Conservation (phyloP, 2,329 filamentous ascomycete genomes). For the Trichoderma sp. region DNA sequence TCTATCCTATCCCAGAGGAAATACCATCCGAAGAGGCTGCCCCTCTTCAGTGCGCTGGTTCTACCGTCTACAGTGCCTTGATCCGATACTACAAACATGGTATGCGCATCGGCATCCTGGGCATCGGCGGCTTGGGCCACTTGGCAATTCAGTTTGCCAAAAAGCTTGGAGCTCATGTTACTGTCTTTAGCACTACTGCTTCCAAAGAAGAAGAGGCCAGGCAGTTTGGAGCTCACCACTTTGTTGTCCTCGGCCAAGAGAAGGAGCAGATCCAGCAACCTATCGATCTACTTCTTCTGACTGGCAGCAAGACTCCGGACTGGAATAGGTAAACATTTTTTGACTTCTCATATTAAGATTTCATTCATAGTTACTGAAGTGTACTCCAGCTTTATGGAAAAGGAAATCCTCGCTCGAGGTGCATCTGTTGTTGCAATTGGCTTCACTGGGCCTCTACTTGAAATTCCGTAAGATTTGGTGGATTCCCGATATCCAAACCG, state of each 20-base stretch:
- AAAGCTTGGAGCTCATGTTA: slow-evolving; percentile 45
- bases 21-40: neutral
- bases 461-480: neutral
- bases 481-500: neutral
- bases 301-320: neutral
- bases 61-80: neutral
- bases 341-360: neutral
- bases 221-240: slow-evolving; percentile 35
- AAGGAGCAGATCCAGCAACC: neutral
- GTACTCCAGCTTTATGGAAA: neutral
- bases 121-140: slow-evolving; percentile 48
- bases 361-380: neutral
- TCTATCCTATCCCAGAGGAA: neutral
- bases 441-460: neutral
- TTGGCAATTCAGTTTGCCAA: slow-evolving; percentile 39
- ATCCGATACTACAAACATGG: neutral
- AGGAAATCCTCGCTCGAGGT: neutral
- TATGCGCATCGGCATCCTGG: slow-evolving; percentile 46
- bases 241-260: neutral
- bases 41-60: neutral
- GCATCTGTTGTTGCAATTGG: neutral
- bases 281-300: neutral
- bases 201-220: slow-evolving; percentile 51
- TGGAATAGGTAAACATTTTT: neutral
- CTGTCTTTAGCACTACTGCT: slow-evolving; percentile 28